These are phyloP conservation scores for Trametes cingulata DNA, from an alignment of 768 basidiomycete species.

Conservation along the genomic window DNA sequence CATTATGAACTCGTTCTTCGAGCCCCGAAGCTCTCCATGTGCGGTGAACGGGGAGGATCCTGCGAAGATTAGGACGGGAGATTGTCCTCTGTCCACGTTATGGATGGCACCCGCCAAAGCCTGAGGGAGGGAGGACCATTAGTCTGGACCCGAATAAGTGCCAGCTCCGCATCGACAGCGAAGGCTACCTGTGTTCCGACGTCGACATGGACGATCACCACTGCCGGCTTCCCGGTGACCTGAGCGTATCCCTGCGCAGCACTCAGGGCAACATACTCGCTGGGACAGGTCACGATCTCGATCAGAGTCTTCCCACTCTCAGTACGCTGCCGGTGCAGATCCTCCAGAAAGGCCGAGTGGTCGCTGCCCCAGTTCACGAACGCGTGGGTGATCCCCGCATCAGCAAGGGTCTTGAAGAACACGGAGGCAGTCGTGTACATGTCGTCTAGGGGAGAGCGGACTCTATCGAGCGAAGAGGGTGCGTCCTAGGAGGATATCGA, in stretches of 20 bases:
- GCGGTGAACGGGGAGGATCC: conserved; percentile 65
- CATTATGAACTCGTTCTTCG: conserved; percentile 74
- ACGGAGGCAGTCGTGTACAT: conserved; percentile 60
- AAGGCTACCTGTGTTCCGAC: conserved; percentile 68
- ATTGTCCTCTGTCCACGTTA: conserved; percentile 62
- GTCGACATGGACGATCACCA: conserved; percentile 74
- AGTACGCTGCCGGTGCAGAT: conserved; percentile 57
- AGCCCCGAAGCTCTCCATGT: conserved; percentile 58
- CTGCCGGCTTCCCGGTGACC: conserved; percentile 64
- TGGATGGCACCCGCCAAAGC: conserved; percentile 72
- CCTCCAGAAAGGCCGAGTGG: conserved; percentile 71
- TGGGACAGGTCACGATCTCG: conserved; percentile 67
- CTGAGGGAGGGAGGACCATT: conserved; percentile 31
- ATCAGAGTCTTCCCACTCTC: conserved; percentile 39
- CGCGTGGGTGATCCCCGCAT: conserved; percentile 64
- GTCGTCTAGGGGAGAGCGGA: too few species aligned
- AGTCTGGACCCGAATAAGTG: too few species aligned
- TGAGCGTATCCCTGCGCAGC: conserved; percentile 74
- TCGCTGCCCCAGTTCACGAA: conserved; percentile 82
- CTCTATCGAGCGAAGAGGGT: neutral
- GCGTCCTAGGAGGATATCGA: too few species aligned
- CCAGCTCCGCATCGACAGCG: conserved; percentile 14
- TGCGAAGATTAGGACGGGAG: conserved; percentile 70
- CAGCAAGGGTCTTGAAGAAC: conserved; percentile 54
- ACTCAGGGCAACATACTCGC: conserved; percentile 75